Percentiles rank a stretch among this genome's conserved stretches.
Conservation (phyloP, 2,329 filamentous ascomycete species). For the Xylaria sp. region DNA sequence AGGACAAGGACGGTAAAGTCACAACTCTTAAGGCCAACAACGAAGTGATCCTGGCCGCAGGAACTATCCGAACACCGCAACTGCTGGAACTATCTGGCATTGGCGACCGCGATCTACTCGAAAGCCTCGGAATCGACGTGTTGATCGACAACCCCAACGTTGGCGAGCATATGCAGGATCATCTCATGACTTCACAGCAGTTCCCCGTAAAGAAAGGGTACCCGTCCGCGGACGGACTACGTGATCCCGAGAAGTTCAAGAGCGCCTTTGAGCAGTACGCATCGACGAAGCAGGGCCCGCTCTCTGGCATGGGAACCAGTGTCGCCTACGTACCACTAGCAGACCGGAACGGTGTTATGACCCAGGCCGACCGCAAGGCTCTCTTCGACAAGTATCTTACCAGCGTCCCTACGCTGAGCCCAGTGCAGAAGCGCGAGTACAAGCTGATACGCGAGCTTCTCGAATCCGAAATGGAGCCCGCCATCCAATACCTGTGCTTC, state of each 20-base stretch:
- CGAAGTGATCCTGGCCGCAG: constrained; percentile 57
- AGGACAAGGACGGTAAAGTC: constrained; percentile 41
- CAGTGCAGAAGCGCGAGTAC: constrained; percentile 37
- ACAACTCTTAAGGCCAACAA: constrained; percentile 31
- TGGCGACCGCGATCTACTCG: constrained; percentile 54
- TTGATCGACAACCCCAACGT: constrained; percentile 57
- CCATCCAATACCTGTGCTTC: constrained; percentile 51
- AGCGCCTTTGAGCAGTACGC: constrained; percentile 51
- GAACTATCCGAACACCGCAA: constrained; percentile 52
- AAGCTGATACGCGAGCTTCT: constrained; percentile 47
- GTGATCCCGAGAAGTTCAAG: constrained; percentile 49
- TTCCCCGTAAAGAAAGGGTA: constrained; percentile 56
- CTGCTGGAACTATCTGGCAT: constrained; percentile 52
- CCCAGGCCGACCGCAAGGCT: constrained; percentile 40
- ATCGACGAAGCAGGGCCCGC: constrained; percentile 48
- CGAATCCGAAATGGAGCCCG: constrained; percentile 46
- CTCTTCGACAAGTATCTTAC: constrained; percentile 44
- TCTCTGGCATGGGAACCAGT: constrained; percentile 55
- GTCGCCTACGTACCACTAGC: constrained; percentile 51
- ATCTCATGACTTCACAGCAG: constrained; percentile 51
- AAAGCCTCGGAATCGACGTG: constrained; percentile 37
- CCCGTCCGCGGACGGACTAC: constrained; percentile 52
- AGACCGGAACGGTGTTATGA: constrained; percentile 45
- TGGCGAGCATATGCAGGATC: constrained; percentile 59
- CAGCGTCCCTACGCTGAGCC: constrained; percentile 32